Evolutionary conservation across 176 grass and related monocot species (phyloP), one percentile per base, ranked within the genome.

Genomic region (Triticum turgidum): DNA sequence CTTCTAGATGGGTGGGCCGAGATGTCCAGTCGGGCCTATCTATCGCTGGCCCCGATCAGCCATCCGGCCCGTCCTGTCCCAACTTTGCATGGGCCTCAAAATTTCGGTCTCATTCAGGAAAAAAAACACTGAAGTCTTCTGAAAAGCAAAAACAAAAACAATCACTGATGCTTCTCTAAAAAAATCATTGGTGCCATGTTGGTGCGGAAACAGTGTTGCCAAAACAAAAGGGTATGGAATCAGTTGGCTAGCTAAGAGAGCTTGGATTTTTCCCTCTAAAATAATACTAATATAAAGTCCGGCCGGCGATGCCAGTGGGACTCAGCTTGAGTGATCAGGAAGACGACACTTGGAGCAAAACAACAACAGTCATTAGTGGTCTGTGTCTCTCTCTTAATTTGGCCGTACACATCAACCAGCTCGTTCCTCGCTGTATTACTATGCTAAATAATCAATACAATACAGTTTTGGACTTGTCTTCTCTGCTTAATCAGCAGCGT

Each of bases 341-440:
- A 41, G 75, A 49, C 35, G 82, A 85, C 87, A 85, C 35, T 89
- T 85, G 87, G 82, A 85, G 76, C 76, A 44, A 61, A 85, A 56
- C 73, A 65, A 42, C 76, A 80, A 74, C 30, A 18, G 49, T 35
- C 76, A 18, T 59, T 21, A 59, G 54, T 1, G 6, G 13, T 56
- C 15, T 20, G 24, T 27, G 73, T 82, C 56, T 2, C 49, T 82
- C 56, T 2, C 80, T 75, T 74, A 61, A 82, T 17, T 71, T 54
- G 37, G n/a, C 61, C 24, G 25, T 27, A 11, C 35, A 81, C 86
- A 70, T 76, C 33, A 44, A 18, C 0, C 39, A 89, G 82, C 76
- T 84, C 6, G 33, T 5, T 89, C 82, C 66, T 80, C 41, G 67
- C 76, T 80, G 82, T 67, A 76, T 49, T 65, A 11, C 39, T 81